These are phyloP conservation scores for Saccharum officinarum DNA, from an alignment of 176 grass and related monocot genomes.

Conservation along the genomic window DNA sequence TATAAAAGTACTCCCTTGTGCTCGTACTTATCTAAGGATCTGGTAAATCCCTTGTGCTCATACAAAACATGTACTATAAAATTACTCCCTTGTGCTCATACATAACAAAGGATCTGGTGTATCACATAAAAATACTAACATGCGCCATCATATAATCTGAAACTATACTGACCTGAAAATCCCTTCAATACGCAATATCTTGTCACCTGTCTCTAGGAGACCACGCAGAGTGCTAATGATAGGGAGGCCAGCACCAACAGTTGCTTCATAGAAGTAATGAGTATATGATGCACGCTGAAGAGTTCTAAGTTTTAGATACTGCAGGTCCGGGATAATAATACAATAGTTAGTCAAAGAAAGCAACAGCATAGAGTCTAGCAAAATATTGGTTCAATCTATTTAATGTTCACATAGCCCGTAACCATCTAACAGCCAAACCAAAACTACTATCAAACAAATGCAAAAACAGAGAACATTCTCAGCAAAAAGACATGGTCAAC, in stretches of 20 bases:
- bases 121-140: slow-evolving; percentile 2
- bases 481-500: not conserved
- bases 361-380: not conserved
- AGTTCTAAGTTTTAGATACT: slow-evolving; percentile 83
- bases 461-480: not conserved
- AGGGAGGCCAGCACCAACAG: slow-evolving; percentile 93
- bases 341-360: slow-evolving; percentile 1
- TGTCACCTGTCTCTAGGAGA: slow-evolving; percentile 90
- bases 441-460: not conserved
- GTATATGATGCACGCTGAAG: slow-evolving; percentile 86
- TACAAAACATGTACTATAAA: not conserved
- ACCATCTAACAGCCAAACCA: not conserved
- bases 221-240: slow-evolving; percentile 93
- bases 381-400: not conserved
- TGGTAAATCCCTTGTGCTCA: not conserved
- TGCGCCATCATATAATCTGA: not conserved
- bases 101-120: not conserved
- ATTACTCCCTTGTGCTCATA: not conserved
- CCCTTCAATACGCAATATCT: slow-evolving; percentile 89
- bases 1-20: not conserved
- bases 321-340: not conserved
- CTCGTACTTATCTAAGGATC: not conserved
- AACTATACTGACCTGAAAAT: slow-evolving; percentile 59
- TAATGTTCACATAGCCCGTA: not conserved
- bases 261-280: slow-evolving; percentile 99